Percentiles rank a stretch among this genome's conserved stretches.
These are phyloP conservation scores for Sporisorium sorghi DNA, from an alignment of 1,284 basidiomycete genomes.

Conservation along the genomic window DNA sequence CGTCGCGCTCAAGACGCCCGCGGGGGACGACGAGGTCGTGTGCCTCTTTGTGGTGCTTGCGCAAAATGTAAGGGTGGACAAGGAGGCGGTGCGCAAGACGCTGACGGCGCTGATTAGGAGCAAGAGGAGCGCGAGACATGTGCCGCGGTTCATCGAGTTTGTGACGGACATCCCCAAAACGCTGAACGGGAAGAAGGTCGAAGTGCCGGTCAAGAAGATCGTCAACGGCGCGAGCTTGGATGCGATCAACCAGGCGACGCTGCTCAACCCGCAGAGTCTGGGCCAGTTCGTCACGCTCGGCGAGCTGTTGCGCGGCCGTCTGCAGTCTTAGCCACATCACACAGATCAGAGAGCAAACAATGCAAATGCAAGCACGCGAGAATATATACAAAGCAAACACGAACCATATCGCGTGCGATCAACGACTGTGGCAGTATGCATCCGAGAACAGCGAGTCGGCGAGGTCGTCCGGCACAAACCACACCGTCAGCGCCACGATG, in stretches of 20 bases:
- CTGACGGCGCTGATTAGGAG: constrained; percentile 74
- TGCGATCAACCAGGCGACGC: constrained; percentile 80
- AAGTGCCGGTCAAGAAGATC: constrained; percentile 84
- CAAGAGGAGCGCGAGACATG: constrained; percentile 73
- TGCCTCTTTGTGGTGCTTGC: constrained; percentile 82
- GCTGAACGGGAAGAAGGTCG: constrained; percentile 85
- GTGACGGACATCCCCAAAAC: constrained; percentile 82
- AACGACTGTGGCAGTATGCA: constrained; percentile 24
- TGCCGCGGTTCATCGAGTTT: constrained; percentile 75
- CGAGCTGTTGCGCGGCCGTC: constrained; percentile 72
- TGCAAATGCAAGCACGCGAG: not conserved
- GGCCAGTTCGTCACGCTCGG: constrained; percentile 77
- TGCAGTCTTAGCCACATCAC: too few relatives aligned
- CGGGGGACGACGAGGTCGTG: constrained; percentile 82
- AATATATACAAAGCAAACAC: constrained; percentile 4
- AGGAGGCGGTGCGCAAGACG: constrained; percentile 73
- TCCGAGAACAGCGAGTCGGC: constrained; percentile 45
- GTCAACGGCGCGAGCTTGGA: constrained; percentile 82
- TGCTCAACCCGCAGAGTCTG: constrained; percentile 81
- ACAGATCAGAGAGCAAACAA: too few relatives aligned
- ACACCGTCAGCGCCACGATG: constrained; percentile 53
- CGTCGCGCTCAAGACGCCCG: constrained; percentile 79
- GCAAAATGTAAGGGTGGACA: constrained; percentile 13
- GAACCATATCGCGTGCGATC: not conserved
- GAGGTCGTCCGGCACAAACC: constrained; percentile 51